Evolutionary conservation across 2,329 filamentous ascomycete species (phyloP).

Genomic region (Claviceps pusilla): DNA sequence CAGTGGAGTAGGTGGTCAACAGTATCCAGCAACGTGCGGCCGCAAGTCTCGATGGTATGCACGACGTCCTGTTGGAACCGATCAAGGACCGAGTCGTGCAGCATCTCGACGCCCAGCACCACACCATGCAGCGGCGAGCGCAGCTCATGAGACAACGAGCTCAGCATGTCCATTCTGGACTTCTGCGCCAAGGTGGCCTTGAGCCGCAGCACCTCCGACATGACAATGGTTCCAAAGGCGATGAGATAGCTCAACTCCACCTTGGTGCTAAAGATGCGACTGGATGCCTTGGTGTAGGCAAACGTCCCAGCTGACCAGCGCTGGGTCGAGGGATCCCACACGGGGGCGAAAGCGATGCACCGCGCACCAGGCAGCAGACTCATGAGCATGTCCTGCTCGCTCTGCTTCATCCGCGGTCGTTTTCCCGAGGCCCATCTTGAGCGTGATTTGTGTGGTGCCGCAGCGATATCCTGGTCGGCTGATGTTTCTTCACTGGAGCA

Average conservation of each 20-base stretch:
- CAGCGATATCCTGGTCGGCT: neutral
- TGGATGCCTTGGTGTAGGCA: constrained; percentile 29
- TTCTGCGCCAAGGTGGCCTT: constrained; percentile 22
- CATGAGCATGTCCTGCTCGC: constrained; percentile 15
- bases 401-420: constrained; percentile 6
- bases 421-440: neutral
- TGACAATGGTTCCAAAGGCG: constrained; percentile 38
- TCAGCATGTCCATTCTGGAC: constrained; percentile 43
- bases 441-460: neutral
- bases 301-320: constrained; percentile 36
- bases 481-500: constrained; percentile 12
- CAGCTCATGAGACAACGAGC: constrained; percentile 46
- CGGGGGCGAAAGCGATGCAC: constrained; percentile 31
- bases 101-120: constrained; percentile 35
- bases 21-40: constrained; percentile 36
- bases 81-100: constrained; percentile 35
- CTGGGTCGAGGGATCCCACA: constrained; percentile 31
- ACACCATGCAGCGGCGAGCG: constrained; percentile 47
- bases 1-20: constrained; percentile 40
- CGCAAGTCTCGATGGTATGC: constrained; percentile 34
- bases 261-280: constrained; percentile 27
- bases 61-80: constrained; percentile 31
- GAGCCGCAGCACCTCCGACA: constrained; percentile 39
- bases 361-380: constrained; percentile 27
- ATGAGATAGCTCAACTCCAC: constrained; percentile 36